phyloP scores from a whole-genome alignment of 1,139 yeast species.

The Magnusiomyces sp. region DNA sequence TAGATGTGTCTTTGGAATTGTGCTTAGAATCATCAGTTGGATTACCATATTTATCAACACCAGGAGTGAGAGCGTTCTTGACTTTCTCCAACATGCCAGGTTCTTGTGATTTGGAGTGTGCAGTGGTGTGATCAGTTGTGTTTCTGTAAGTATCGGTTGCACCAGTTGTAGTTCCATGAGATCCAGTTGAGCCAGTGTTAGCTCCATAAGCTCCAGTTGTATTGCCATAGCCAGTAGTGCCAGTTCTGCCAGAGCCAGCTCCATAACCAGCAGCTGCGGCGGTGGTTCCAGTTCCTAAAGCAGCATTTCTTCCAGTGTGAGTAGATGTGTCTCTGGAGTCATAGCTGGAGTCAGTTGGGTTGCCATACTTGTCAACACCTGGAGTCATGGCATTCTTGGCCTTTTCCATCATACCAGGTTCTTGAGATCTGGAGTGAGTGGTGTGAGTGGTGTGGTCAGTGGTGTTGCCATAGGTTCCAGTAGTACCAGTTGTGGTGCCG shows the following conservation, averaged over 20 bases:
- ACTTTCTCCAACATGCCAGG: no score
- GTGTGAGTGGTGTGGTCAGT: conserved; percentile 4
- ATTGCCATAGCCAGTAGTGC: conserved; percentile 1
- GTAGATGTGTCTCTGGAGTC: conserved; percentile 5
- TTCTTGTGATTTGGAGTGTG: neutral
- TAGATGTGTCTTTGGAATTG: no score
- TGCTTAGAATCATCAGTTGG: no score
- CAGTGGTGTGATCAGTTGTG: conserved; percentile 2
- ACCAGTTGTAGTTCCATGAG: neutral
- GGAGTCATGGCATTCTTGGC: neutral
- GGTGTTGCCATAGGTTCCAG: conserved; percentile 1
- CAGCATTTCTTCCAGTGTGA: neutral
- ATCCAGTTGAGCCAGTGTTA: conserved; percentile 4
- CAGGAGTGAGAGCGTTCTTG: no score
- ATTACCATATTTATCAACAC: no score
- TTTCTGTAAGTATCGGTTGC: conserved; percentile 4
- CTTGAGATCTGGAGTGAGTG: neutral
- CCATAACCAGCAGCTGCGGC: neutral
- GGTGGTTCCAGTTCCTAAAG: neutral
- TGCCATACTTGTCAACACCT: conserved; percentile 2
- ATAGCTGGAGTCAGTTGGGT: conserved; percentile 5
- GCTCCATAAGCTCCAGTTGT: conserved; percentile 1
- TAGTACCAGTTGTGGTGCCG: conserved; percentile 2
- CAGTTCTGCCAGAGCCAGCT: conserved; percentile 7
- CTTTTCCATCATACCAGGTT: neutral